Base-by-base conservation (phyloP, 192 early-diverging fungal genomes). In the Dissophora globulifera region DNA sequence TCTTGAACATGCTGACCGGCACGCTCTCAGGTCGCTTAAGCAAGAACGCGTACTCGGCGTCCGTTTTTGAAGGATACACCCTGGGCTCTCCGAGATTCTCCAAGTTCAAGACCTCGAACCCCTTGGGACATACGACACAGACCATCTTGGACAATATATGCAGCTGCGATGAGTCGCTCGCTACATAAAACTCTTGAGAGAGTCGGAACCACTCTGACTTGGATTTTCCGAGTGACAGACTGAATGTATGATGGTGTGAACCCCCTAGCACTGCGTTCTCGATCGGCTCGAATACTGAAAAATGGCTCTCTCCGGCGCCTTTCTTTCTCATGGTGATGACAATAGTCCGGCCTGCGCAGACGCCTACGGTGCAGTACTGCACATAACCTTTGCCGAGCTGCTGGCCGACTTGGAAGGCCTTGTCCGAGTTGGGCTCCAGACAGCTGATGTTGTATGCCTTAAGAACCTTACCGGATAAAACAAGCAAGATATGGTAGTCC, bases 51-150 rank as follows among this genome's bases (percentile, higher is more conserved):
- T 93, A 85, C 41, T 85, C 82, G 23, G 86, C 79, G 84, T 98
- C 96, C 1, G 75, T 81, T 7, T 92, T 92, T 63, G 95, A 89
- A 50, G 96, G 78, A 26, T 96, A 85, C 54, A 86, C 89, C 80
- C 93, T 93, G 11, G 95, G 93, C 23, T 69, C 57, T 31, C 89
- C 86, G 22, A 94, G 82, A 6, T 93, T 89, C 11, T 88, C 87
- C 57, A 96, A 54, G 67, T 93, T 90, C 13, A 98, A 92, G 45
- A 98, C 86, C 71, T 98, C 94, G 70, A 98, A 96, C 13, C 96
- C 96, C 53, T 91, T 93, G 15, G 85, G 82, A 17, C 57, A 59
- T 57, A 93, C 93, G 16, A 97, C 90, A 70, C 91, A 94, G 27
- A 97, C 81, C 45, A 89, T 91, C 27, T 88, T 92, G 20, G 88